Percentiles rank a stretch among this genome's conserved stretches.
phyloP scores from a whole-genome alignment of 2,329 filamentous ascomycete species.

The Cytospora paraplurivora region DNA sequence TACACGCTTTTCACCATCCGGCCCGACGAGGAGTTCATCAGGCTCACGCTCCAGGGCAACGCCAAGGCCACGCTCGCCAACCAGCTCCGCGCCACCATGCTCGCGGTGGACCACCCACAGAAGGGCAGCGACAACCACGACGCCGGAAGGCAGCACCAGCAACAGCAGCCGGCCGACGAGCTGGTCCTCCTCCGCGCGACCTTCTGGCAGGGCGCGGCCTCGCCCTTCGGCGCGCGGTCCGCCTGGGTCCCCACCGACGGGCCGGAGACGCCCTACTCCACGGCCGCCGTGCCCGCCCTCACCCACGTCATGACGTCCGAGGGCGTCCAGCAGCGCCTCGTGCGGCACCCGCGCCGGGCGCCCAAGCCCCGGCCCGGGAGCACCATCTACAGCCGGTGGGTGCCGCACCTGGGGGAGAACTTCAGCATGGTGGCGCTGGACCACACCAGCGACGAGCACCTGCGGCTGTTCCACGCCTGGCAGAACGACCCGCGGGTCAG shows the following conservation, averaged over 20 bases:
- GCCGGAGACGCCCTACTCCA: slow-evolving; percentile 41
- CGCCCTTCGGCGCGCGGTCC: slow-evolving; percentile 65
- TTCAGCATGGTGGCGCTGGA: slow-evolving; percentile 79
- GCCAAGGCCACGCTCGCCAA: slow-evolving; percentile 28
- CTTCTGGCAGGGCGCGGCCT: slow-evolving; percentile 72
- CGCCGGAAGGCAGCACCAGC: slow-evolving; percentile 26
- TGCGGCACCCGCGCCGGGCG: slow-evolving; percentile 69
- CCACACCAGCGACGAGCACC: slow-evolving; percentile 63
- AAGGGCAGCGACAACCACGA: slow-evolving; percentile 35
- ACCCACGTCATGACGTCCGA: slow-evolving; percentile 49
- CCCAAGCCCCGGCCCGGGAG: slow-evolving; percentile 71
- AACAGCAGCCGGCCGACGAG: slow-evolving; percentile 32
- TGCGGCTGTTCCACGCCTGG: slow-evolving; percentile 75
- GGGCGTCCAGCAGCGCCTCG: slow-evolving; percentile 34
- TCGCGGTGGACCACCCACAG: slow-evolving; percentile 52
- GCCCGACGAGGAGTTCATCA: slow-evolving; percentile 51
- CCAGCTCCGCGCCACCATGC: slow-evolving; percentile 44
- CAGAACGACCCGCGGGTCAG: slow-evolving; percentile 83
- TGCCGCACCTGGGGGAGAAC: slow-evolving; percentile 73
- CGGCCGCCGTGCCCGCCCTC: slow-evolving; percentile 52
- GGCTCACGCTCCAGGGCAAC: slow-evolving; percentile 47
- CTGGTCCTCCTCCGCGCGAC: slow-evolving; percentile 53
- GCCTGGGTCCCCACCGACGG: slow-evolving; percentile 56
- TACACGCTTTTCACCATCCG: slow-evolving; percentile 56
- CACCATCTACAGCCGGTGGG: slow-evolving; percentile 76